Evolutionary conservation across 805 yeast genomes (phyloP), one percentile per base, ranked within the genome.

Genomic region (Pichia eremophila): DNA sequence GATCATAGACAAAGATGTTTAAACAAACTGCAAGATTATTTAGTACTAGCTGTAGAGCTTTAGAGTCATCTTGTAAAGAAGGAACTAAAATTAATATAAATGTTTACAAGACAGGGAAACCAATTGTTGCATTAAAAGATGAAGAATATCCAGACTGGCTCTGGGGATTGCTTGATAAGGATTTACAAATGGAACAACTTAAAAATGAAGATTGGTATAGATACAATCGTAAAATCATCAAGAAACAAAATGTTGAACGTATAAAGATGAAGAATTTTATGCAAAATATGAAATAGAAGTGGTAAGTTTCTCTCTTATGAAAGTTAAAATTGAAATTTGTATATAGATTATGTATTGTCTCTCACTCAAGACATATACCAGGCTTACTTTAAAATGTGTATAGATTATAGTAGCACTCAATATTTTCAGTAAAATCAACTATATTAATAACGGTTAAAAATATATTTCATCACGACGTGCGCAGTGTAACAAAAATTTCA

Each of bases 101-200:
- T 57, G 74, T 91, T 40, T 77, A 77, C 60, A 89, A 88, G 60
- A 72, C 74, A 36, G 95, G 91, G n/a, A 79, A 82, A 50, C 96
- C 89, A 56, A 88, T 95, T 9, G 80, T 87, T 6, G 98, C 98
- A 2, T 65, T 84, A 46, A 87, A 83, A 51, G 98, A 93, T 62
- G 71, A 71, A 37, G 95, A 90, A 58, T 91, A 91, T 61, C 99
- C 99, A 6, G 85, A 75, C 41, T 91, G 99, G 99, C 73, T 91
- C 46, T 93, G 98, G 98, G 78, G 75, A 6, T 71, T 86, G 43
- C 74, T 89, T 32, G 95, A 90, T 63, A 70, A 75, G 45, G 75
- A 76, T 37, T 76, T 76, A n/a, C 81, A 78, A 58, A 70, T 73
- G 48, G 75, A 70, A 28, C 70, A 75, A 54, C 70, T 83, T 37